A percentile compares a stretch with the other conserved stretches of the same genome.
phyloP scores from a whole-genome alignment of 2,329 filamentous ascomycete species.

The Stromatinia cepivora region DNA sequence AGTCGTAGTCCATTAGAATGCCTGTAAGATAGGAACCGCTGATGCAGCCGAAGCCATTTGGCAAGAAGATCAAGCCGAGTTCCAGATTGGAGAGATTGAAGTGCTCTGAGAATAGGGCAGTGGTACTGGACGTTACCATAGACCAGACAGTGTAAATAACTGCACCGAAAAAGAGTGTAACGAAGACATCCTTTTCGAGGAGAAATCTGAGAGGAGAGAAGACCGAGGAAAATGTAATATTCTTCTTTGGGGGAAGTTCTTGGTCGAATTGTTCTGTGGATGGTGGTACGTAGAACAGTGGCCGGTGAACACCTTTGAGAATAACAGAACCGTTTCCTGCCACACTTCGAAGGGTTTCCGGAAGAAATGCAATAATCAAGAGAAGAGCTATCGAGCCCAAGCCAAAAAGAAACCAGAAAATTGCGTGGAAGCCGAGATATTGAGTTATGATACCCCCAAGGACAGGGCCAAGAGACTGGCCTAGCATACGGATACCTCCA shows the following conservation, averaged over 20 bases:
- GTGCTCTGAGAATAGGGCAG: conserved; percentile 42
- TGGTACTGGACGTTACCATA: conserved; percentile 41
- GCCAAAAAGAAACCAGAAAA: conserved; percentile 52
- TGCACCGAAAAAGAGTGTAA: conserved; percentile 40
- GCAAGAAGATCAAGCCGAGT: conserved; percentile 39
- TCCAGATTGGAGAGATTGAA: conserved; percentile 45
- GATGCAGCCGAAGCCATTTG: conserved; percentile 28
- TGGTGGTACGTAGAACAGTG: conserved; percentile 40
- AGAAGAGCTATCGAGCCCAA: conserved; percentile 43
- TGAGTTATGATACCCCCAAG: conserved; percentile 50
- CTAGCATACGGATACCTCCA: conserved; percentile 29
- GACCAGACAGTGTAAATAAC: conserved; percentile 17
- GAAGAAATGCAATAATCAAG: conserved; percentile 34
- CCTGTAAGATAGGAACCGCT: conserved; percentile 45
- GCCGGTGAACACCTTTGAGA: conserved; percentile 44
- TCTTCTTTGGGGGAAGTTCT: conserved; percentile 30
- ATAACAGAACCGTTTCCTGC: conserved; percentile 34
- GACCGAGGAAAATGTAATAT: conserved; percentile 42
- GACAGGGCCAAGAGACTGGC: conserved; percentile 46
- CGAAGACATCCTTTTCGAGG: conserved; percentile 49
- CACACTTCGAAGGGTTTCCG: conserved; percentile 34
- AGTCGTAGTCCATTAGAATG: conserved; percentile 46
- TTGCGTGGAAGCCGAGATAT: conserved; percentile 48
- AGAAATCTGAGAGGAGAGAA: conserved; percentile 46
- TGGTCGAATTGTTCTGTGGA: conserved; percentile 29